Evolutionary conservation across 2,329 filamentous ascomycete species (phyloP), one percentile per base, ranked within the genome.

Genomic region (Exophiala viscosa): DNA sequence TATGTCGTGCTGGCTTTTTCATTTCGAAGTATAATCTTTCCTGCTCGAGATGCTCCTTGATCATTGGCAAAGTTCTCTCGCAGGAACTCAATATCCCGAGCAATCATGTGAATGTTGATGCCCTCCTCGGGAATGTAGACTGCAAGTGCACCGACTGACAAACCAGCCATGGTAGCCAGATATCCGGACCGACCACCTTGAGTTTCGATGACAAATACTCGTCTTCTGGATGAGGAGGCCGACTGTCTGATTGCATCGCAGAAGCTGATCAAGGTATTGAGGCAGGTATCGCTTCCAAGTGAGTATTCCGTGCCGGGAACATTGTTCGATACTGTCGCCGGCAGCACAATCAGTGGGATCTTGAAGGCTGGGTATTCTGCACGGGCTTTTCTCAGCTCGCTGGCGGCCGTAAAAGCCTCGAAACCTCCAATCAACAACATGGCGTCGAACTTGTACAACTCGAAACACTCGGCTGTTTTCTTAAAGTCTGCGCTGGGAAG

Each of bases 271-370:
- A 99, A 79, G 50, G 95, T 90, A 73, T 99, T 99, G 58, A 99
- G 76, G 67, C 93, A 97, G 1, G 93, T 99, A 66, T 99, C 93
- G 31, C 90, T 96, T 39, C 93, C 93, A 41, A 99, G 83, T 1
- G 90, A 96, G 76, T 96, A 97, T 72, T 99, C 93, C 0, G 92
- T 96, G 35, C 93, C 93, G 0, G 93, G 93, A 3, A 99, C 93
- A 69, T 99, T 99, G 79, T 99, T 99, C 60, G 90, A 96, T 63
- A 99, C 92, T 8, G 93, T 99, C n/a, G 93, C 93, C 0, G 93
- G 93, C 20, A 99, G 79, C 38, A 96, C 80, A 48, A 87, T 82
- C 79, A 97, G 89, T 15, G 93, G 93, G 59, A 99, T 96, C 70
- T 89, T 90, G 67, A 99, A 87, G 1, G 87, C 86, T 9, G 88